Base-by-base conservation (phyloP, 1,139 yeast genomes). In the Kurtzmaniella natalensis region DNA sequence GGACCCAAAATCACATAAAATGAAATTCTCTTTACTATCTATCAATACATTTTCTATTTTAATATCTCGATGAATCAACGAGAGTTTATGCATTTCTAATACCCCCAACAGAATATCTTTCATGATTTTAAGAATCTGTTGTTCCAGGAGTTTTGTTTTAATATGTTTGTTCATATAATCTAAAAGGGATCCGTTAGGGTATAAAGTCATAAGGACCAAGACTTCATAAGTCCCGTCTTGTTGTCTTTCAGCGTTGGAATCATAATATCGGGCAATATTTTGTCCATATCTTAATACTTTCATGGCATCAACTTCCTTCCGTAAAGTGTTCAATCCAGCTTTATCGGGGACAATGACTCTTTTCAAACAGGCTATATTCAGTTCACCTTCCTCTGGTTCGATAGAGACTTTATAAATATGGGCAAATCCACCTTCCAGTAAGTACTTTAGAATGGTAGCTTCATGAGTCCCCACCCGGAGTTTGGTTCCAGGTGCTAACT, bases 231-330 rank as follows among this genome's bases (percentile, higher is more conserved):
- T 66, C 3, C 72, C 70, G 28, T 64, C 56, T 3, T 62, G 64
- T 39, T 79, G 61, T 39, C 84, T 64, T 34, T 82, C 79, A 4
- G 94, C 94, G 53, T 83, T 85, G 1, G 89, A 81, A 50, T 83
- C 94, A 41, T 73, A 79, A 50, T 82, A 81, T 31, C 72, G 68
- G 13, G 83, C 94, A 32, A 81, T 76, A 49, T 72, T 69, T 36
- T 72, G 59, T 29, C 76, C 72, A 29, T 70, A 67, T 37, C 77
- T 65, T 39, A 83, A 58, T 28, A 76, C 61, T 53, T 81, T 86
- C 94, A 83, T 83, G 3, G 84, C 87, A 41, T 82, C 89, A 10
- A 83, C 94, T 50, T 83, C 94, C 33, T 80, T 82, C 29, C 94
- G 58, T 36, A 82, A 58, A 35, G 70, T 70, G 46, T 77, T 78